phyloP scores from a whole-genome alignment of 176 grass and related monocot species.

The Echinochloa phyllopogon region DNA sequence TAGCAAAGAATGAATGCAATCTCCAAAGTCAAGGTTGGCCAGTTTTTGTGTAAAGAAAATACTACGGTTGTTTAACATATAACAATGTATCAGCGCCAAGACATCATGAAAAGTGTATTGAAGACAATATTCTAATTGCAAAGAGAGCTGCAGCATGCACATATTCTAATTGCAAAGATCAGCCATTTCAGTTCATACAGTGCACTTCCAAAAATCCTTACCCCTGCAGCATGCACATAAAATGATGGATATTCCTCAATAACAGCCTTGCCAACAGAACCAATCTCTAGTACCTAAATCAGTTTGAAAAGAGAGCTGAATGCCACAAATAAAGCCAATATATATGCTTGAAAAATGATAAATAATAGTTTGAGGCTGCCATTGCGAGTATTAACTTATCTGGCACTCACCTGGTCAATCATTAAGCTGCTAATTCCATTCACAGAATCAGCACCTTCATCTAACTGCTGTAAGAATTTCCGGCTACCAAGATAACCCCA shows the following conservation, averaged over 20 bases:
- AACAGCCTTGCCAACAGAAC: constrained; percentile 84
- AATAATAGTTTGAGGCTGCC: constrained; percentile 18
- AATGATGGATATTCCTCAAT: constrained; percentile 65
- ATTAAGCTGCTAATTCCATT: constrained; percentile 71
- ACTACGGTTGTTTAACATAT: not conserved
- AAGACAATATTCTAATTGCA: constrained; percentile 1
- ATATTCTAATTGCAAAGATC: not conserved
- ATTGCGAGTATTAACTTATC: constrained; percentile 10
- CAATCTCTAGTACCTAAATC: constrained; percentile 83
- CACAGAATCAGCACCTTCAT: constrained; percentile 71
- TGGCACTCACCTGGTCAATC: constrained; percentile 79
- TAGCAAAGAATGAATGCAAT: not conserved
- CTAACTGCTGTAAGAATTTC: constrained; percentile 85
- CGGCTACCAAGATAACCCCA: constrained; percentile 99
- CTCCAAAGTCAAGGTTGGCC: not conserved
- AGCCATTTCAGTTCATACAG: constrained; percentile 14
- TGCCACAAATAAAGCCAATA: not conserved
- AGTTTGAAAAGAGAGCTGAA: constrained; percentile 9
- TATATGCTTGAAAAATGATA: constrained; percentile 4
- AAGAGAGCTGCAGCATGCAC: no score
- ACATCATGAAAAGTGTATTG: not conserved
- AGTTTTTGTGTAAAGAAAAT: constrained; percentile 19
- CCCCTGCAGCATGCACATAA: constrained; percentile 78
- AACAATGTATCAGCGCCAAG: not conserved
- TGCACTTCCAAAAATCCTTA: constrained; percentile 45